A percentile compares a stretch with the other conserved stretches of the same genome.
phyloP scores from a whole-genome alignment of 257 asterid genomes.

The Primulina huaijiensis region DNA sequence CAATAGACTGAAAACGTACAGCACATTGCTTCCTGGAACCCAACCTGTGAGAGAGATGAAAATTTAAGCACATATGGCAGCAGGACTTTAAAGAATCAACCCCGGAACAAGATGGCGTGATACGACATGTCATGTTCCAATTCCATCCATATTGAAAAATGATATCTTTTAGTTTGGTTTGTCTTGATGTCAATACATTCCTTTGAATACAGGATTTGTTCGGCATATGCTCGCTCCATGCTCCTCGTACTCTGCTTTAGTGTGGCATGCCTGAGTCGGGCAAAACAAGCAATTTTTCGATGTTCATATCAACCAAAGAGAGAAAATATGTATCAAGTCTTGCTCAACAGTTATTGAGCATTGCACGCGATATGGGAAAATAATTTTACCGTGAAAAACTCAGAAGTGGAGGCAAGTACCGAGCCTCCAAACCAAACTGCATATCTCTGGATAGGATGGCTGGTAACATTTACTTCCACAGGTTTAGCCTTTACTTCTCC shows the following conservation, averaged over 20 bases:
- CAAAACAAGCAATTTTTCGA: background rate
- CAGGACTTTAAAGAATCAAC: conserved; percentile 17
- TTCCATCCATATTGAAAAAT: conserved; percentile 4
- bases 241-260: conserved; percentile 97
- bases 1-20: conserved; percentile 23
- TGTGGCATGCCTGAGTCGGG: conserved; percentile 78
- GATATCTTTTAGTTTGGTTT: conserved; percentile 19
- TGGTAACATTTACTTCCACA: conserved; percentile 89
- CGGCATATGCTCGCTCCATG: conserved; percentile 95
- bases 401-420: conserved; percentile 92
- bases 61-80: conserved; percentile 16
- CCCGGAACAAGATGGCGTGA: conserved; percentile 2
- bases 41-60: conserved; percentile 20
- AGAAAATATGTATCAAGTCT: background rate
- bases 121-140: conserved; percentile 7
- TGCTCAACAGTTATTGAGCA: conserved; percentile 15
- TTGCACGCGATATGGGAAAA: conserved; percentile 10
- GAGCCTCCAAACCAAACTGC: conserved; percentile 99
- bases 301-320: conserved; percentile 6
- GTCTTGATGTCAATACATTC: conserved; percentile 66
- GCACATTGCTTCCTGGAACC: conserved; percentile 31
- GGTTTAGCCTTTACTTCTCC: conserved; percentile 73
- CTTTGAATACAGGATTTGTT: conserved; percentile 91
- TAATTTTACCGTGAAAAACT: conserved; percentile 67
- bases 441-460: conserved; percentile 88